Conservation (phyloP, 2,329 filamentous ascomycete genomes). For the Waltergamsia citrina region DNA sequence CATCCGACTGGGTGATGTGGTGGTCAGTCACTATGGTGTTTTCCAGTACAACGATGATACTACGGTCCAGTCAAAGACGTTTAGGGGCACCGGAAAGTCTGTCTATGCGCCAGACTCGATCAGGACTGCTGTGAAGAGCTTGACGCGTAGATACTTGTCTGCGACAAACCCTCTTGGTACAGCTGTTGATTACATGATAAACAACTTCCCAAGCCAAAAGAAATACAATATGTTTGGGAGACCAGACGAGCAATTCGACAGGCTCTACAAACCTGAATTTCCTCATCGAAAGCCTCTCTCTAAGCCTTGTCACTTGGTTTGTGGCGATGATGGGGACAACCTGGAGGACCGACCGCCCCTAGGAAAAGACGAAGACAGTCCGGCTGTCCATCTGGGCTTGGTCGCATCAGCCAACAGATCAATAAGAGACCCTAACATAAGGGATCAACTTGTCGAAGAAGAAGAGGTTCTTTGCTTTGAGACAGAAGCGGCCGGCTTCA, state of each 20-base stretch:
- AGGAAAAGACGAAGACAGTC: background rate
- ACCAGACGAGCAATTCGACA: conserved; percentile 1
- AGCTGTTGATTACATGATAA: too few species aligned
- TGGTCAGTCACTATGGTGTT: conserved; percentile 7
- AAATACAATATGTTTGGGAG: too few species aligned
- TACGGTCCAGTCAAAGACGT: conserved; percentile 2
- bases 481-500: conserved; percentile 2
- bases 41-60: conserved; percentile 3
- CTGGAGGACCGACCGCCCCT: background rate
- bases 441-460: background rate
- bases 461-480: conserved; percentile 5
- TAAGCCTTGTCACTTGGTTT: background rate
- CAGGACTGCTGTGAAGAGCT: too few species aligned
- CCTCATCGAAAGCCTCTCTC: too few species aligned
- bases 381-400: conserved; percentile 17
- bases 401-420: conserved; percentile 17
- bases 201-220: too few species aligned
- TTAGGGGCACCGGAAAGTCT: background rate
- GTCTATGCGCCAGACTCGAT: background rate
- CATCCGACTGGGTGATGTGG: conserved; percentile 15
- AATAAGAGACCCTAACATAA: conserved; percentile 5
- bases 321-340: background rate
- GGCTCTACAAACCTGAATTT: background rate
- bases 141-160: too few species aligned
- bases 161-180: too few species aligned